A percentile compares a stretch with the other conserved stretches of the same genome.
These are phyloP conservation scores for Avicennia marina DNA, from an alignment of 257 asterid genomes.

Conservation along the genomic window DNA sequence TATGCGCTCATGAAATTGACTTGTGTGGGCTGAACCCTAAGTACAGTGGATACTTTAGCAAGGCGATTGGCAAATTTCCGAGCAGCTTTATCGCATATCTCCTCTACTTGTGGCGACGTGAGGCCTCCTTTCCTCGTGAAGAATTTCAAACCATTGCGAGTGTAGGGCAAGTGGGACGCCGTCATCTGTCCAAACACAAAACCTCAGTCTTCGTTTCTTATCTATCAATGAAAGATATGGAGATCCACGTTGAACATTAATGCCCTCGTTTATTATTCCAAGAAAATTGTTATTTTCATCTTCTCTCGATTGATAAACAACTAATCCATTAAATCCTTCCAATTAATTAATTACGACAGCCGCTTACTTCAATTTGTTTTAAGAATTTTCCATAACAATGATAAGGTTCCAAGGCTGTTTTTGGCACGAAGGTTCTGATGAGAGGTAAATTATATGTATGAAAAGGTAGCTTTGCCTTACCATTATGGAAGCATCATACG, in stretches of 20 bases:
- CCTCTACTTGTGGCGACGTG: conserved; percentile 74
- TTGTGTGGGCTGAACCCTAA: conserved; percentile 31
- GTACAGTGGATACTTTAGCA: conserved; percentile 54
- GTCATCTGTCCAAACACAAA: conserved; percentile 64
- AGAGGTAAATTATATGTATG: neutral
- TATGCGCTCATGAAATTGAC: conserved; percentile 82
- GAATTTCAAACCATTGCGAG: conserved; percentile 81
- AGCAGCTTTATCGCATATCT: conserved; percentile 73
- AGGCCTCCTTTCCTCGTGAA: conserved; percentile 84
- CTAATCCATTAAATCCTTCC: no score
- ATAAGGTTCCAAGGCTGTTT: neutral
- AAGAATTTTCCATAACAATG: no score
- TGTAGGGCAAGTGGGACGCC: conserved; percentile 92
- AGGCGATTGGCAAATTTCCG: conserved; percentile 63
- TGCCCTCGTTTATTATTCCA: no score
- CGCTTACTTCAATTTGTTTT: no score
- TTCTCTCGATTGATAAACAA: no score
- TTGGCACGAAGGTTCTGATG: neutral
- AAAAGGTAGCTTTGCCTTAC: conserved; percentile 21
- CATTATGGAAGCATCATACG: conserved; percentile 82
- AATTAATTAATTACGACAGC: no score
- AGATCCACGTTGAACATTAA: no score
- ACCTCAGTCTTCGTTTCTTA: neutral
- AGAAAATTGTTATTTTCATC: no score
- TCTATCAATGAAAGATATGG: neutral